Conservation (phyloP, 1,284 basidiomycete genomes). For the Ceraceosorus guamensis region DNA sequence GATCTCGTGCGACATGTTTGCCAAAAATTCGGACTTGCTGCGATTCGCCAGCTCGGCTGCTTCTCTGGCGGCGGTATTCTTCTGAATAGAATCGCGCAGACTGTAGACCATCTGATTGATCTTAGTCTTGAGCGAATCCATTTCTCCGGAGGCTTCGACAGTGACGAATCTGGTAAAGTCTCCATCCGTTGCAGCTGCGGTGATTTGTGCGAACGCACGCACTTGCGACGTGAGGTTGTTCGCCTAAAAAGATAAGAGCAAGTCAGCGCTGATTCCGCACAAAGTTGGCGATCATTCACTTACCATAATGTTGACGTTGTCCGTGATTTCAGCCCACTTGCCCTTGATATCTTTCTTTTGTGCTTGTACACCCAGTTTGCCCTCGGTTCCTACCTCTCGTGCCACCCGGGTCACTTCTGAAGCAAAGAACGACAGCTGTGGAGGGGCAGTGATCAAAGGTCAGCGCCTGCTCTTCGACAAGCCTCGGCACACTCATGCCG, state of each 20-base stretch:
- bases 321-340: slow-evolving; percentile 98
- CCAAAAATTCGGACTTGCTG: slow-evolving; percentile 83
- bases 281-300: no score
- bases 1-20: slow-evolving; percentile 50
- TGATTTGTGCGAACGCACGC: slow-evolving; percentile 96
- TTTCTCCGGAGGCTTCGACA: slow-evolving; percentile 94
- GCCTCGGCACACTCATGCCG: not conserved
- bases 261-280: no score
- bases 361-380: slow-evolving; percentile 92
- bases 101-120: slow-evolving; percentile 99
- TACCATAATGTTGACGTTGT: slow-evolving; percentile 51
- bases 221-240: slow-evolving; percentile 97
- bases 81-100: slow-evolving; percentile 91
- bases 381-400: slow-evolving; percentile 88
- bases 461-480: not conserved
- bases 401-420: slow-evolving; percentile 92
- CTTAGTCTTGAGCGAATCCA: slow-evolving; percentile 99
- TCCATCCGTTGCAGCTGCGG: slow-evolving; percentile 95
- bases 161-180: slow-evolving; percentile 99
- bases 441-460: slow-evolving; percentile 14
- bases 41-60: slow-evolving; percentile 88
- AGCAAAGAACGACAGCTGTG: slow-evolving; percentile 86
- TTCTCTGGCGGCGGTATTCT: slow-evolving; percentile 95
- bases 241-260: slow-evolving; percentile 15
- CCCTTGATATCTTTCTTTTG: slow-evolving; percentile 95